phyloP scores from a whole-genome alignment of 805 yeast species.

The Hanseniaspora guilliermondii region DNA sequence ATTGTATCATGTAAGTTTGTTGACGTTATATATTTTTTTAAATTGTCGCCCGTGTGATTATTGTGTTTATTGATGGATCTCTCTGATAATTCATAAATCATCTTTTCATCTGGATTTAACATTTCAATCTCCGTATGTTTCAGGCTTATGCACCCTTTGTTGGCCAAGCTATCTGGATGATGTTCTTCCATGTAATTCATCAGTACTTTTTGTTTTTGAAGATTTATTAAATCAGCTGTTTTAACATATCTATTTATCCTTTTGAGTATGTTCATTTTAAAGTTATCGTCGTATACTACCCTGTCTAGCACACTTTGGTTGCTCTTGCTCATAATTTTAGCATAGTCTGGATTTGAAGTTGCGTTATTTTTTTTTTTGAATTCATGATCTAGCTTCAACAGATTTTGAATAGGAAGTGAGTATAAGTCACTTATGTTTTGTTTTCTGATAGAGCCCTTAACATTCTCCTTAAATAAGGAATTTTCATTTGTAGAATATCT shows the following conservation, averaged over 20 bases:
- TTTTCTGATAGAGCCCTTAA: slow-evolving; percentile 8
- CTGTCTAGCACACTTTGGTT: neutral
- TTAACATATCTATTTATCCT: neutral
- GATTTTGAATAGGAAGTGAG: slow-evolving; percentile 10
- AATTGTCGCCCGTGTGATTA: neutral
- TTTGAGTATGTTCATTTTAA: neutral
- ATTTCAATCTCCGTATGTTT: neutral
- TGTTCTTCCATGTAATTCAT: neutral
- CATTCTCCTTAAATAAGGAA: neutral
- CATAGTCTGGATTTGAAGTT: neutral
- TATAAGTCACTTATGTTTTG: slow-evolving; percentile 9
- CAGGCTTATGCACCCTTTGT: neutral
- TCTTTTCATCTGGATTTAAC: neutral
- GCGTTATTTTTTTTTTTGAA: neutral
- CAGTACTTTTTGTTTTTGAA: neutral
- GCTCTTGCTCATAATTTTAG: neutral
- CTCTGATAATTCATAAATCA: neutral
- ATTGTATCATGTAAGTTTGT: slow-evolving; percentile 20
- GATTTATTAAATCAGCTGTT: neutral
- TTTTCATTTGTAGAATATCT: neutral
- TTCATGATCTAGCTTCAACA: neutral
- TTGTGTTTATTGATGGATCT: neutral
- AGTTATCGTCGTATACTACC: neutral
- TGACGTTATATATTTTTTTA: neutral
- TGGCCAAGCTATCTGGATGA: neutral